Evolutionary conservation across 2,329 filamentous ascomycete species (phyloP), one percentile per base, ranked within the genome.

Genomic region (Colletotrichum limetticola): DNA sequence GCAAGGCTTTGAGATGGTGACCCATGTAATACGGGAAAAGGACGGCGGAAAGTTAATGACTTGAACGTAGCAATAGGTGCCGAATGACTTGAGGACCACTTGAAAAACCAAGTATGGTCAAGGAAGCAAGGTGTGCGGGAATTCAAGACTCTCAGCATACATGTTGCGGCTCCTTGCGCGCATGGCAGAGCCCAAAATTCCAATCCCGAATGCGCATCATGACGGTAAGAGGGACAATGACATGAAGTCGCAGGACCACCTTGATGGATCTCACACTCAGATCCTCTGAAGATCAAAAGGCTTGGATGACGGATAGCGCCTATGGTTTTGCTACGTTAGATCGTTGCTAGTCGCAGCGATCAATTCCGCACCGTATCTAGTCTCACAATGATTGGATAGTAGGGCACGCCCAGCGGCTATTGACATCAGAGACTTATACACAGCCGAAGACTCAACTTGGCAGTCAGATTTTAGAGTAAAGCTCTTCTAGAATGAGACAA

Each of bases 101-200:
- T 35, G 32, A 35, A 35, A 35, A 35, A 5, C 32, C 32, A 32
- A 1, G 32, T 35, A 35, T 35, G 11, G 32, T 0, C 32, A 12
- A 35, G 5, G 4, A 12, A 35, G 11, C 0, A 5, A 35, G 32
- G 32, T 12, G 11, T 1, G 0, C 4, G 11, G 11, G 2, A 0
- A 35, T 5, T 35, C 11, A 11, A 35, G 32, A 35, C 3, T 35
- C 11, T 35, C 1, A 5, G 11, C 32, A 12, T 12, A 35, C 4
- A 12, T 12, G 4, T 35, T 35, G 30, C 30, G 30, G 2, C 30
- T 32, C 8, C 30, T 32, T 32, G 8, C 9, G 8, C 2, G 30
- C 30, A 32, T 32, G 9, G 8, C 30, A 32, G 30, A 32, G 30
- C 8, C 30, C 30, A 32, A 32, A 9, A 11, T 32, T 4, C 30